Base-by-base conservation (phyloP, 495 filamentous ascomycete species). In the Podospora conica region DNA sequence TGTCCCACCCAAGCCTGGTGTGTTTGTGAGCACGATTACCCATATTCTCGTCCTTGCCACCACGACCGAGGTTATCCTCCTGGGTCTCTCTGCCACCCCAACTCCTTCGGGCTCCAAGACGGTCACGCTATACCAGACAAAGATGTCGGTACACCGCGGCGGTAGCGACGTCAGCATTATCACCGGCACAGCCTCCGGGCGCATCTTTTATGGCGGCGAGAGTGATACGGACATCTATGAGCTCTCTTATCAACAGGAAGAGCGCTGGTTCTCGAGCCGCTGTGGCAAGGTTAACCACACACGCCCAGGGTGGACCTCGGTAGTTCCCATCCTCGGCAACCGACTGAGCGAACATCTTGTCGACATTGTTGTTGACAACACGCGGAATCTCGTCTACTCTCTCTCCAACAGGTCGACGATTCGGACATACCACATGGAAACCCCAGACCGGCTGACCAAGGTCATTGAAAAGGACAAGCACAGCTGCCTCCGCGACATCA, bases 171-270 rank as follows among this genome's bases (percentile, higher is more conserved):
- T 96, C 56, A 84, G 84, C 65, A 82, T 88, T 60, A 91, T 98
- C 67, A 88, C 87, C 21, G 91, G 90, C 10, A 93, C 91, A 2
- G 84, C 87, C 21, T 88, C 84, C 6, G 95, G 95, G 10, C 89
- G 95, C 55, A 92, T 99, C 58, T 99, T 99, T 78, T 95, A 97
- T 70, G 86, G 85, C 25, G 91, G 92, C n/a, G 83, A 82, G 22
- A 83, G 80, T 20, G 91, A 93, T 73, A 89, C 88, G 65, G 92
- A 97, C 72, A 85, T 99, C 60, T 91, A 94, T 73, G 95, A 99
- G 78, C 81, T 98, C 29, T 90, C 88, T 58, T 99, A 99, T 78
- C 93, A 97, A 76, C 90, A 96, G 75, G 91, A 98, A 75, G 95
- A 98, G 75, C 89, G 88, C 69, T 99, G 96, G 96, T 99, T 98